Evolutionary conservation across 1,284 basidiomycete genomes (phyloP), one percentile per base, ranked within the genome.

Genomic region (Wolfiporia cocos): DNA sequence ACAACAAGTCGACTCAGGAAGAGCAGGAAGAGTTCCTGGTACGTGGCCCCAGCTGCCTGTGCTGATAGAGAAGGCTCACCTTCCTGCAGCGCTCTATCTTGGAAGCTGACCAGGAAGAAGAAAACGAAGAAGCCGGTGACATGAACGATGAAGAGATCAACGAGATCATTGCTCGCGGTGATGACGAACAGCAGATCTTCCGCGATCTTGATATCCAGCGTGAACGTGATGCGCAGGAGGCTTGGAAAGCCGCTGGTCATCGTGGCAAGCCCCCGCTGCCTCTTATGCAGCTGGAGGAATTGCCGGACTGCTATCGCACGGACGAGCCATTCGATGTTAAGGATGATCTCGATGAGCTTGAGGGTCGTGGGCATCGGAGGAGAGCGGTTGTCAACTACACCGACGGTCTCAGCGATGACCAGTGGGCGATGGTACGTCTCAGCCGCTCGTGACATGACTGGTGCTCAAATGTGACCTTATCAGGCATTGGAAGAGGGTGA

Each of bases 131-230:
- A 64, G 85, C 86, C 3, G 92, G 92, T 31, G 93, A 97, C 59
- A 88, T 96, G 74, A 94, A 93, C 56, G 95, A 99, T 57, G 94
- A 97, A 21, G 96, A 99, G 63, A 76, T 99, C 51, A 99, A 99
- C 65, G 87, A 92, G 59, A 74, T 98, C 48, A 82, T 99, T 41
- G 81, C 93, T 12, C 86, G 96, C 48, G 77, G 71, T 5, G 94
- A 98, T 12, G 70, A 86, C 17, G 96, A 99, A 62, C 66, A 73
- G 2, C 70, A 63, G 9, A 69, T 89, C 47, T 99, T 96, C 76
- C 74, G 84, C 4, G 72, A 85, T 46, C 86, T 99, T 72, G 96
- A 99, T 58, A 56, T 75, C 15, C 78, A 92, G 56, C 82, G 96
- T 23, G 81, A 88, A 34, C 79, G 81, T 15, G 78, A 84, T n/a